Evolutionary conservation across 208 protist species (phyloP).

Genomic region (Trypanosoma rangeli): DNA sequence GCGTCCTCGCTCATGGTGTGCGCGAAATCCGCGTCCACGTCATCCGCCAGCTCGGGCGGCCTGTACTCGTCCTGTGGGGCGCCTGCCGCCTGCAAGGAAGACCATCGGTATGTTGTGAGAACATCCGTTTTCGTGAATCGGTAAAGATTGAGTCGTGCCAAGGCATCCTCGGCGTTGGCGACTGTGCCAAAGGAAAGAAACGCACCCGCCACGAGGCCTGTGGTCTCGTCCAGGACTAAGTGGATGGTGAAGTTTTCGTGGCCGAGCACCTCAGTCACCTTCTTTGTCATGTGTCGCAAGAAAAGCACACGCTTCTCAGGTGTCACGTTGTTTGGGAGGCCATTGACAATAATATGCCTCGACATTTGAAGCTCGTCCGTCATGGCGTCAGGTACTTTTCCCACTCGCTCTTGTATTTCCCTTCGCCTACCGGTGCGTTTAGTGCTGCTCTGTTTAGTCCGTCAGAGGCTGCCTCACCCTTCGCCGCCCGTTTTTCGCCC

Average conservation of each 20-base stretch:
- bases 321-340: slow-evolving; percentile 84
- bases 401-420: no score
- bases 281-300: slow-evolving; percentile 56
- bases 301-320: slow-evolving; percentile 77
- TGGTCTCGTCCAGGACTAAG: slow-evolving; percentile 61
- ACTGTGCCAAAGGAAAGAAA: slow-evolving; percentile 78
- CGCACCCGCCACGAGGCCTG: slow-evolving; percentile 67
- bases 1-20: slow-evolving; percentile 85
- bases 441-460: neutral
- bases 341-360: slow-evolving; percentile 77
- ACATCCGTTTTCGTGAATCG: slow-evolving; percentile 72
- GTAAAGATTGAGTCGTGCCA: slow-evolving; percentile 84
- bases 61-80: slow-evolving; percentile 66
- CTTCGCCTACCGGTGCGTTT: slow-evolving; percentile 5
- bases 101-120: slow-evolving; percentile 83
- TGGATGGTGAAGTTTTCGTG: slow-evolving; percentile 73
- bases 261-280: slow-evolving; percentile 66
- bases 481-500: neutral
- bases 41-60: slow-evolving; percentile 47
- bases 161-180: slow-evolving; percentile 66
- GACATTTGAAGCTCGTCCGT: slow-evolving; percentile 39
- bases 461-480: no score
- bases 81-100: slow-evolving; percentile 52
- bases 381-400: slow-evolving; percentile 31
- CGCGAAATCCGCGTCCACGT: slow-evolving; percentile 56